phyloP scores from a whole-genome alignment of 2,329 filamentous ascomycete genomes.

The Beauveria rudraprayagi region DNA sequence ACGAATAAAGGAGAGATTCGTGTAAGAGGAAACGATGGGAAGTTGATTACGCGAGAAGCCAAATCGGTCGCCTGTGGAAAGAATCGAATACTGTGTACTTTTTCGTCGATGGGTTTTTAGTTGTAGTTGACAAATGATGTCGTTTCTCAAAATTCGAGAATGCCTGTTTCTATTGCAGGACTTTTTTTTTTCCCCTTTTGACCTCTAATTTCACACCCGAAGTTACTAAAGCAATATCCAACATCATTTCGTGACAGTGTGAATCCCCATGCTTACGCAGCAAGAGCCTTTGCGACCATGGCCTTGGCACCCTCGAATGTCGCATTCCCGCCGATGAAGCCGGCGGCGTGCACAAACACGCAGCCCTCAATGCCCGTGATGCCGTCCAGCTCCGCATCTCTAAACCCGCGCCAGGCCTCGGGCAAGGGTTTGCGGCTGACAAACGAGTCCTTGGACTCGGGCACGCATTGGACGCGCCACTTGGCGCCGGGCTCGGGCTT shows the following conservation, averaged over 20 bases:
- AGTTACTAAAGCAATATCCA: background rate
- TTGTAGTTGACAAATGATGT: background rate
- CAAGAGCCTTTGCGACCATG: slow-evolving; percentile 74
- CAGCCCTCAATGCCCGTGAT: slow-evolving; percentile 62
- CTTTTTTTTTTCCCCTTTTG: background rate
- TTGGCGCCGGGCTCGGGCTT: slow-evolving; percentile 65
- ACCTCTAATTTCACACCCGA: too few species aligned
- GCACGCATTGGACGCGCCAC: slow-evolving; percentile 93
- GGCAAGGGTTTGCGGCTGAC: slow-evolving; percentile 86
- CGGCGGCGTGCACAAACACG: slow-evolving; percentile 88
- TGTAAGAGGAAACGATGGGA: background rate
- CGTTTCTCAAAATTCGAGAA: background rate
- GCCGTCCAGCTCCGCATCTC: slow-evolving; percentile 75
- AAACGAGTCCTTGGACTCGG: slow-evolving; percentile 76
- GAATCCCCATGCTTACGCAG: slow-evolving; percentile 20
- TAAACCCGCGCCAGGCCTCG: slow-evolving; percentile 82
- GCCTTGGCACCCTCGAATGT: slow-evolving; percentile 79
- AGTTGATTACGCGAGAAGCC: background rate
- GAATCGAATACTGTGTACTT: background rate
- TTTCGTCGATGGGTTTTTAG: background rate
- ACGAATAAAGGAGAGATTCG: background rate
- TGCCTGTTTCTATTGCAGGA: background rate
- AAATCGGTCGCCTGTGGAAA: background rate
- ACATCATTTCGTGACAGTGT: background rate
- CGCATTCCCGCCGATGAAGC: slow-evolving; percentile 94